These are phyloP conservation scores for Senna siamea DNA, from an alignment of 306 rosid genomes.

Conservation along the genomic window DNA sequence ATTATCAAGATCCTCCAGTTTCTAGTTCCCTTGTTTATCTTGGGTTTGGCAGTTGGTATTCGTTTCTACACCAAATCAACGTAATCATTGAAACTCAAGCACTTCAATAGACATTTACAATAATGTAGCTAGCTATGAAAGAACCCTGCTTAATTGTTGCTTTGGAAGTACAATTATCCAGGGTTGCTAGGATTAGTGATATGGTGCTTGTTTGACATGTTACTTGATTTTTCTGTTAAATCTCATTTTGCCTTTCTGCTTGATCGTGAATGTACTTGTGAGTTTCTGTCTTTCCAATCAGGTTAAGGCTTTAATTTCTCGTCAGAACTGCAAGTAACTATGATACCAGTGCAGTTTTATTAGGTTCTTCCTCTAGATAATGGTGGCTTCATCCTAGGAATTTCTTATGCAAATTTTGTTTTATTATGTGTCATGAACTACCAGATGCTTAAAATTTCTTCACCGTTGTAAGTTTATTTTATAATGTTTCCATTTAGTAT, in stretches of 20 bases:
- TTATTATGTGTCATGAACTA: background rate
- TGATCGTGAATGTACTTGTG: background rate
- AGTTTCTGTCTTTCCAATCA: background rate
- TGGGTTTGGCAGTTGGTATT: constrained; percentile 74
- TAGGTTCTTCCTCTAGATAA: background rate
- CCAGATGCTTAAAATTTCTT: no score
- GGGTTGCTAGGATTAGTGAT: constrained; percentile 34
- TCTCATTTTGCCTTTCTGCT: constrained; percentile 19
- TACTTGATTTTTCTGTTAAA: constrained; percentile 35
- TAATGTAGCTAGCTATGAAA: constrained; percentile 36
- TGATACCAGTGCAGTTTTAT: background rate
- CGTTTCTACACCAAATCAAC: constrained; percentile 71
- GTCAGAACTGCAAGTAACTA: background rate
- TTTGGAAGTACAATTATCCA: constrained; percentile 29
- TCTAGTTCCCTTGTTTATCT: constrained; percentile 75
- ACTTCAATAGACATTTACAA: constrained; percentile 31
- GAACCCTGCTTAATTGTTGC: constrained; percentile 14
- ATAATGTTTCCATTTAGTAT: no score
- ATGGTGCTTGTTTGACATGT: constrained; percentile 38
- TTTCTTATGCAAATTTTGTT: background rate
- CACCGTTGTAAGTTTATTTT: no score
- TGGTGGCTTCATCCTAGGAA: background rate
- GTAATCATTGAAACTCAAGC: constrained; percentile 32
- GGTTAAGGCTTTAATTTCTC: background rate
- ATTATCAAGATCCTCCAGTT: constrained; percentile 77